A percentile compares a stretch with the other conserved stretches of the same genome.
Evolutionary conservation across 768 basidiomycete genomes (phyloP).

Genomic region (Termitomyces sp.): DNA sequence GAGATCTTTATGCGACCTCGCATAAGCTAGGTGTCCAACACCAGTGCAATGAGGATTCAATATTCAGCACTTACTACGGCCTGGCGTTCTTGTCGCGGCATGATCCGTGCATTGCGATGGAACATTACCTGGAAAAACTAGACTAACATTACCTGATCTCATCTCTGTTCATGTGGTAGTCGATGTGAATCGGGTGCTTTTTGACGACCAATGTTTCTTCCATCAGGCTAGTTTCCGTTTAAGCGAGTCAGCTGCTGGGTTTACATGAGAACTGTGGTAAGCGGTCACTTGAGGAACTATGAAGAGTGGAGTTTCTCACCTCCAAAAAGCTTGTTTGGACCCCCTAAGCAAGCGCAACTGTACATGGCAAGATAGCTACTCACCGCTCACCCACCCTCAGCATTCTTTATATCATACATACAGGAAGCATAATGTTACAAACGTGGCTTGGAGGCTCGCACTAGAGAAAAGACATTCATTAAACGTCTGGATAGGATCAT

Average conservation of each 20-base stretch:
- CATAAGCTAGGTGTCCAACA: not conserved
- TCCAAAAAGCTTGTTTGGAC: too few species aligned
- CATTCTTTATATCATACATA: too few species aligned
- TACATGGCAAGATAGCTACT: too few species aligned
- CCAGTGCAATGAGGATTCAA: not conserved
- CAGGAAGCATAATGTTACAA: too few species aligned
- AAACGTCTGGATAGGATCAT: too few species aligned
- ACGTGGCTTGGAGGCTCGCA: too few species aligned
- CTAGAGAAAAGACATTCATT: too few species aligned
- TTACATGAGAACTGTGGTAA: not conserved
- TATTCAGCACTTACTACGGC: not conserved
- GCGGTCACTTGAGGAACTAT: not conserved
- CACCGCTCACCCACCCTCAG: too few species aligned
- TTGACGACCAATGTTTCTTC: not conserved
- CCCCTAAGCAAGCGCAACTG: too few species aligned
- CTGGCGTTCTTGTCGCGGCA: not conserved
- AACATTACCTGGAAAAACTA: not conserved
- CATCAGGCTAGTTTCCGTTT: not conserved
- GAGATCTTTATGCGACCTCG: conserved; percentile 9
- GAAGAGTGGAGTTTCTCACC: not conserved
- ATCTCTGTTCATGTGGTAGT: not conserved
- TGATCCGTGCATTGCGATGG: not conserved
- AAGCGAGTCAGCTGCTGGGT: not conserved
- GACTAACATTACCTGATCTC: not conserved
- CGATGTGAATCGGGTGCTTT: not conserved